A percentile compares a stretch with the other conserved stretches of the same genome.
Evolutionary conservation across 1,139 yeast genomes (phyloP).

Genomic region (Meyerozyma athensensis): DNA sequence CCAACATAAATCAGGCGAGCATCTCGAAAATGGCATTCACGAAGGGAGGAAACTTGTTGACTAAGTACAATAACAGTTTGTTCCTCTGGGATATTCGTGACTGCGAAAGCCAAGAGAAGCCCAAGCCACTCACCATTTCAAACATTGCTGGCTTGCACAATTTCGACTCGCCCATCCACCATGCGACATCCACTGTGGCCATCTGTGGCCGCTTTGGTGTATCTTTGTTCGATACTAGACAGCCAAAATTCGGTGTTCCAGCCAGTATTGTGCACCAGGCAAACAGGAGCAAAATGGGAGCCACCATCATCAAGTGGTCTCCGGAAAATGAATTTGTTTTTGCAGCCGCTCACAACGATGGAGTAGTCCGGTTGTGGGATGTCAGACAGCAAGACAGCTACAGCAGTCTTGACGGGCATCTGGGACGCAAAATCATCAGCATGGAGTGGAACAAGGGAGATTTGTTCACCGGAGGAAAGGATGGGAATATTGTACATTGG

Average conservation of each 20-base stretch:
- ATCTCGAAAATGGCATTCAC: slow-evolving; percentile 27
- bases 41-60: slow-evolving; percentile 28
- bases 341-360: slow-evolving; percentile 63
- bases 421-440: slow-evolving; percentile 44
- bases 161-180: slow-evolving; percentile 44
- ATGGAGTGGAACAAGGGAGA: slow-evolving; percentile 62
- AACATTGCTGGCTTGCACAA: slow-evolving; percentile 47
- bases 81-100: slow-evolving; percentile 70
- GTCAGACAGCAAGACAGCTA: slow-evolving; percentile 56
- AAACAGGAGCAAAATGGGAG: slow-evolving; percentile 17
- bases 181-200: slow-evolving; percentile 38
- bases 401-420: slow-evolving; percentile 53
- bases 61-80: slow-evolving; percentile 58
- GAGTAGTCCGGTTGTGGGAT: slow-evolving; percentile 69
- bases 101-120: slow-evolving; percentile 39
- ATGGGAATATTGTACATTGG: slow-evolving; percentile 76
- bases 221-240: slow-evolving; percentile 62
- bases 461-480: slow-evolving; percentile 62
- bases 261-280: slow-evolving; percentile 13
- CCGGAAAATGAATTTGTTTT: slow-evolving; percentile 54
- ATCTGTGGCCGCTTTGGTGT: slow-evolving; percentile 69
- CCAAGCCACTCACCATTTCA: slow-evolving; percentile 48
- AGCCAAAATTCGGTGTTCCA: slow-evolving; percentile 37
- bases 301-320: slow-evolving; percentile 58
- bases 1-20: slow-evolving; percentile 17